Base-by-base conservation (phyloP, 2,329 filamentous ascomycete genomes). In the Nectriaceae sp. region DNA sequence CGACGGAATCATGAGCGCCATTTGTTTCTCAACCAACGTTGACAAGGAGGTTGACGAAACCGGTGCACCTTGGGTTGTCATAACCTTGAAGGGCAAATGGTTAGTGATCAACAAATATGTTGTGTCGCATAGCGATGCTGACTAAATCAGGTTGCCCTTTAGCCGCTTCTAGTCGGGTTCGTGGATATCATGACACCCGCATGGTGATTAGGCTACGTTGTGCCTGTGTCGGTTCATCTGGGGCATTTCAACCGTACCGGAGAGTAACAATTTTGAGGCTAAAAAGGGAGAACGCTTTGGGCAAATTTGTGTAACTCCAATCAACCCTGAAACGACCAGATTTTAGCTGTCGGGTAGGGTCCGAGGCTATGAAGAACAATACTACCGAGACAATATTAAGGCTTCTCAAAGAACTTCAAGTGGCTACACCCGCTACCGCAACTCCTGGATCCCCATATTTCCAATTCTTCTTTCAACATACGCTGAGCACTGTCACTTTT, bases 1-100 rank as follows among this genome's bases (percentile, higher is more conserved):
- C 0, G 88, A 92, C 66, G 93, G 93, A 1, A 97, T 97, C 65
- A 97, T 97, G 93, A 96, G 90, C 66, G 93, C 92, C 1, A 96
- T 97, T 65, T 84, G 85, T 15, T 97, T 96, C 70, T 88, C 84
- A 44, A 96, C 90, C 0, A 90, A 90, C 65, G 88, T 97, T 3
- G 90, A 97, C 69, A 96, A 95, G 80, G 93, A 97, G 80, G 85
- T 86, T 1, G 93, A 97, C 67, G 84, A 88, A 52, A 82, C 89
- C 62, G 92, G 91, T 4, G 80, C 82, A 44, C 77, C 87, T 5
- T 96, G 90, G 90, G 90, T 88, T 4, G 84, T 91, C 59, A 95
- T 96, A 58, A 92, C 88, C 3, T 64, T 92, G 62, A 82, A 86
- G 60, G 89, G 90, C 21, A 94, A 94, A 75, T 94, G 90, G 89